Base-by-base conservation (phyloP, 768 basidiomycete species). In the Lactifluus echinatus region DNA sequence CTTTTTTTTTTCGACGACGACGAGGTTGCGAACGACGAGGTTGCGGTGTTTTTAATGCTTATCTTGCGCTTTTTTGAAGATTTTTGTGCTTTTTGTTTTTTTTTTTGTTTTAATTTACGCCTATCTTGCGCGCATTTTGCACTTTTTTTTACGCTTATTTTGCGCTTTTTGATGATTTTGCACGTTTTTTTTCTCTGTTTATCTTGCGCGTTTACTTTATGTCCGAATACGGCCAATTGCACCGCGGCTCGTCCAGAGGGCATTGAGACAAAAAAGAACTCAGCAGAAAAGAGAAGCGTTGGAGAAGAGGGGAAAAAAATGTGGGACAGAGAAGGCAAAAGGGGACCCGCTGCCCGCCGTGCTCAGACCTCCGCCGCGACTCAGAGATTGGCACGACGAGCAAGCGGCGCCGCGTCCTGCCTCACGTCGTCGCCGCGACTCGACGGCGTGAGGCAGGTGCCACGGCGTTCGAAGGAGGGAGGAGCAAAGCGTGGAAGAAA, bases 351-450 rank as follows among this genome's bases (percentile, higher is more conserved):
- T 23, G 21, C 47, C 21, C 52, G 47, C 26, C 53, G 34, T 34
- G 42, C 34, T n/a, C n/a, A 53, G 17, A 42, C 46, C 53, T 52
- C 57, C 42, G 53, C 47, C 53, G 57, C 57, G 57, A 50, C 44
- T 55, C 51, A 10, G 43, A 50, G 24, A 56, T 37, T 37, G 11
- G 26, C 42, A 15, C 52, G 47, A 17, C 52, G 44, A 50, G 40
- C 46, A 39, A 44, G 39, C 48, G 53, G 53, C 46, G 29, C 57
- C 45, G 53, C 19, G 26, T 26, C 28, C 40, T 43, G 48, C 47
- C 47, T 37, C 53, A 59, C 53, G 52, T 55, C 34, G 47, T 47
- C 57, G 57, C 53, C 57, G 57, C 57, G 52, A 31, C 47, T 15
- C 42, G 52, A 44, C 57, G 26, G n/a, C 57, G 53, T 45, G 42